Percentiles rank a stretch among this genome's conserved stretches.
Evolutionary conservation across 2,329 filamentous ascomycete species (phyloP).

Genomic region (Ceratocystis diversiconidia): DNA sequence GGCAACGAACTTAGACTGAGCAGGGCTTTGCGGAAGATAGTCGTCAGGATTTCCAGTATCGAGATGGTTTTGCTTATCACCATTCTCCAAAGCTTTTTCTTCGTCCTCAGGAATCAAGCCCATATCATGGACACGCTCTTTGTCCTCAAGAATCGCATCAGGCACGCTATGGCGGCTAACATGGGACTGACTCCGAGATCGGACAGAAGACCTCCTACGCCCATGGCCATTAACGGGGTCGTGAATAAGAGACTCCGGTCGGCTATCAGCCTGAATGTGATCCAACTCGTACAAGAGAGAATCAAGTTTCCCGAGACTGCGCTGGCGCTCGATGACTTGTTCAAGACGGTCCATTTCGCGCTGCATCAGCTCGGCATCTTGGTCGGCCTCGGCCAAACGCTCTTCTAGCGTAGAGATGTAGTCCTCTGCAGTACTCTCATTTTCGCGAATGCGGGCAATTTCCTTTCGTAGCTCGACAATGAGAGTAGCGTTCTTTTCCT

Average conservation of each 20-base stretch:
- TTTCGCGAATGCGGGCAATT: slow-evolving; percentile 73
- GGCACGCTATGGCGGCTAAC: slow-evolving; percentile 35
- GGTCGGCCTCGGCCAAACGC: slow-evolving; percentile 84
- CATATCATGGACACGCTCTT: slow-evolving; percentile 29
- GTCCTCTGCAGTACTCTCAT: slow-evolving; percentile 79
- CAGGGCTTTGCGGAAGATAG: slow-evolving; percentile 49
- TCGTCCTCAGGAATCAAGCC: slow-evolving; percentile 20
- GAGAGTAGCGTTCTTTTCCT: slow-evolving; percentile 80
- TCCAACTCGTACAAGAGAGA: slow-evolving; percentile 85
- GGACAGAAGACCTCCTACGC: slow-evolving; percentile 30
- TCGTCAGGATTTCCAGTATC: slow-evolving; percentile 22
- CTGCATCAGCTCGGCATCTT: slow-evolving; percentile 93
- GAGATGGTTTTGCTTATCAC: slow-evolving; percentile 11
- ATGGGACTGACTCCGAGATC: slow-evolving; percentile 21
- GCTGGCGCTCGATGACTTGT: slow-evolving; percentile 86
- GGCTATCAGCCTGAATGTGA: slow-evolving; percentile 36
- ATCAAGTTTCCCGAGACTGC: slow-evolving; percentile 88
- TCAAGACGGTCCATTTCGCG: slow-evolving; percentile 88
- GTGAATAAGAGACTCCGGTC: slow-evolving; percentile 20
- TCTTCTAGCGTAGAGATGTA: slow-evolving; percentile 97
- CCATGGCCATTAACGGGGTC: slow-evolving; percentile 12
- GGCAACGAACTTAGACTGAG: slow-evolving; percentile 71
- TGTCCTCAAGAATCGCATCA: slow-evolving; percentile 42
- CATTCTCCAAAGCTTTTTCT: slow-evolving; percentile 16
- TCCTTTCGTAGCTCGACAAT: slow-evolving; percentile 83